phyloP scores from a whole-genome alignment of 2,329 filamentous ascomycete genomes.

The Gliomastix tumulicola region DNA sequence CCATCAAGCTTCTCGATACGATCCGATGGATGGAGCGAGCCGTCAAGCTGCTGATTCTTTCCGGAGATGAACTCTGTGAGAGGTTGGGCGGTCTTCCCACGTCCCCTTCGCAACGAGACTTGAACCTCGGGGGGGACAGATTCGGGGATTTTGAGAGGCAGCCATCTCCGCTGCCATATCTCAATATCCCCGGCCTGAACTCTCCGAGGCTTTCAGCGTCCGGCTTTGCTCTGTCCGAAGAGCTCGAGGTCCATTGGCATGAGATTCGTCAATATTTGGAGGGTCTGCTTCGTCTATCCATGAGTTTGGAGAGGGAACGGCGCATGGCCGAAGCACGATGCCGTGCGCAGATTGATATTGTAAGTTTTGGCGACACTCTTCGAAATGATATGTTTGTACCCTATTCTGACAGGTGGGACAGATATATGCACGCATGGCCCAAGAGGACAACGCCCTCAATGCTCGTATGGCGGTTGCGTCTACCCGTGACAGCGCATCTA shows the following conservation, averaged over 20 bases:
- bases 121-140: conserved; percentile 14
- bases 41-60: conserved; percentile 32
- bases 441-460: conserved; percentile 39
- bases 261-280: conserved; percentile 39
- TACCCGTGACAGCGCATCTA: conserved; percentile 34
- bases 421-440: conserved; percentile 42
- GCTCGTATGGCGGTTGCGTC: conserved; percentile 31
- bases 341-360: conserved; percentile 38
- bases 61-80: conserved; percentile 33
- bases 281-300: conserved; percentile 32
- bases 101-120: conserved; percentile 4
- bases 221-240: conserved; percentile 9
- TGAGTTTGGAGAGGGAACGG: conserved; percentile 35
- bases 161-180: conserved; percentile 13
- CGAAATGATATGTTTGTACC: too few relatives aligned
- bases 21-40: conserved; percentile 40
- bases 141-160: conserved; percentile 11
- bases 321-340: conserved; percentile 38
- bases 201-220: neutral
- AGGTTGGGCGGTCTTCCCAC: conserved; percentile 12
- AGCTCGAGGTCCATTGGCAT: conserved; percentile 32
- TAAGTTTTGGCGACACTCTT: conserved; percentile 19
- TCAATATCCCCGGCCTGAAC: conserved; percentile 2
- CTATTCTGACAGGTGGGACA: too few relatives aligned
- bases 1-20: conserved; percentile 37